Conservation (phyloP, 1,139 yeast species). For the Taiozyma sp. region DNA sequence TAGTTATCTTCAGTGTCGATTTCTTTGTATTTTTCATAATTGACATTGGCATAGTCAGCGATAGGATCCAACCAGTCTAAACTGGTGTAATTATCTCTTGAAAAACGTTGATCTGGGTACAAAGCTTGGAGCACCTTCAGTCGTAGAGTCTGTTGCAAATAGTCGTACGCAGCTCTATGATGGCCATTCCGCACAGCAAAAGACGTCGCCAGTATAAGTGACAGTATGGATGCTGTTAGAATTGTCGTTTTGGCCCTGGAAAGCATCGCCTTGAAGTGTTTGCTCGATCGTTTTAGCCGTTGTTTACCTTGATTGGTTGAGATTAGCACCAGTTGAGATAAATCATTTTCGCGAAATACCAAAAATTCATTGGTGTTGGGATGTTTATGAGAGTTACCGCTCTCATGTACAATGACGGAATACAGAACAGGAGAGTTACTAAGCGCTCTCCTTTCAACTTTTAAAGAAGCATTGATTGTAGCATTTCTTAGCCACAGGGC, state of each 20-base stretch:
- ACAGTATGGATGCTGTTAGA: not conserved
- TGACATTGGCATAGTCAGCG: not conserved
- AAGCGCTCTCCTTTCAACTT: no score
- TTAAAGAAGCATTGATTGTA: not conserved
- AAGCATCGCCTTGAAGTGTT: not conserved
- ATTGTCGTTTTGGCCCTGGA: not conserved
- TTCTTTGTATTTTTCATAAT: constrained; percentile 6
- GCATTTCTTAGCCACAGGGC: no score
- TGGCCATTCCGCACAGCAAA: constrained; percentile 10
- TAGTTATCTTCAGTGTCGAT: not conserved
- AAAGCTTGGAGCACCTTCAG: constrained; percentile 18
- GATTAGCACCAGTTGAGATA: no score
- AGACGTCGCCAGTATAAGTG: not conserved
- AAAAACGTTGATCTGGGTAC: constrained; percentile 21
- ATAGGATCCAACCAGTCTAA: constrained; percentile 16
- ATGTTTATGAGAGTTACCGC: not conserved
- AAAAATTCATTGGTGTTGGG: not conserved
- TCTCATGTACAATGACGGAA: not conserved
- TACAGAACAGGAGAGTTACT: no score
- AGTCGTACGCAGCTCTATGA: constrained; percentile 15
- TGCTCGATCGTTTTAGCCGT: not conserved
- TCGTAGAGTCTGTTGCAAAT: constrained; percentile 16
- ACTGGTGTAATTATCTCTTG: constrained; percentile 15
- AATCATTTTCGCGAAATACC: not conserved
- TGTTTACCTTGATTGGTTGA: not conserved